Base-by-base conservation (phyloP, 768 basidiomycete genomes). In the Guyanaporus albipodus region DNA sequence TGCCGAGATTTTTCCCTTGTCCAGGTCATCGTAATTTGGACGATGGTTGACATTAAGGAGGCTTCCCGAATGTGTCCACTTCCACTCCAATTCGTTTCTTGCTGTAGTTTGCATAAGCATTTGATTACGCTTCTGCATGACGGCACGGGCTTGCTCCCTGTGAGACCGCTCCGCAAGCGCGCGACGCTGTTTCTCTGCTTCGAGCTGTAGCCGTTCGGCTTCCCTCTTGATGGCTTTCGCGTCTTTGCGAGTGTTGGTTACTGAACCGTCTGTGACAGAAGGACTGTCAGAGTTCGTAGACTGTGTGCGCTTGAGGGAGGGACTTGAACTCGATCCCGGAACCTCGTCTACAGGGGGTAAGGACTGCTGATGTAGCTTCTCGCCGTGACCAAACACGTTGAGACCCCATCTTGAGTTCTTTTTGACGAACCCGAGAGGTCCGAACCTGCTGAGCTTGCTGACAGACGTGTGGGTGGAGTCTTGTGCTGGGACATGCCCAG, bases 71-170 rank as follows among this genome's bases (percentile, higher is more conserved):
- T 69, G 44, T 46, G 59, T 39, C 67, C 64, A 70, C 46, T 72
- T 73, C 85, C 85, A 88, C 58, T 85, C 85, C 27, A 85, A 61
- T 49, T 85, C 79, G 46, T 73, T 70, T 54, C 68, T 72, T 36
- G 63, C 67, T 24, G 72, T 66, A 15, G 62, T 75, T 55, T 81
- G 76, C 60, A 79, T 79, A 57, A 87, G 72, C 67, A 91, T 75
- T 54, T 84, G 81, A 49, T 79, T 83, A 53, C 90, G 85, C 72
- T 94, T 95, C 59, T 84, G 79, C 83, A 94, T 87, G 67, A 95
- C 92, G 35, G 90, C 91, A 44, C 92, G 80, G 15, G 92, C 89
- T 66, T 92, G 87, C 58, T 96, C 93, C 57, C 83, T 80, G 51
- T 89, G 82, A 60, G 73, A 82, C 57, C 80, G 82, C 64, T 84